Base-by-base conservation (phyloP, 805 yeast genomes). In the Yarrowia sp. region DNA sequence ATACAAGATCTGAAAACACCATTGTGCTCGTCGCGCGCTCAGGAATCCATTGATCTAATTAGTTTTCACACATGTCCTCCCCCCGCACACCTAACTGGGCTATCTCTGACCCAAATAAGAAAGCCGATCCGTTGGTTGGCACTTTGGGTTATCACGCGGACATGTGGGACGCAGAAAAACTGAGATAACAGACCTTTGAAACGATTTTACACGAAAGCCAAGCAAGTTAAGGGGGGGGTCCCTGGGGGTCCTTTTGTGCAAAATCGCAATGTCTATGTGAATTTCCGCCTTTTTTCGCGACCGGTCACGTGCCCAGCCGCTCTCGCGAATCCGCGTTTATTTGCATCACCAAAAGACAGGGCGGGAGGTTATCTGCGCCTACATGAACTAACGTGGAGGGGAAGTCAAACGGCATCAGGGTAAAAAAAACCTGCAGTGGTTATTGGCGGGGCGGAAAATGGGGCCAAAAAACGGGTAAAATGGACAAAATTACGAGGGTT, bases 231-330 rank as follows among this genome's bases (percentile, higher is more conserved):
- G 61, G 61, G 61, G 61, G 61, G 61, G 61, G 61, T 55, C 61
- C 42, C 61, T 55, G 61, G 61, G 61, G 61, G 61, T 55, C 61
- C 61, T 55, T 55, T 55, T 55, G 61, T 55, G 46, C 61, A 39
- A 40, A 39, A 39, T 15, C 15, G 46, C 24, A 30, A 15, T 24
- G 46, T 17, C 46, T 39, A 55, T 55, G 61, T 55, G 61, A 55
- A 39, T 55, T 55, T 55, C 7, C 24, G 46, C 17, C 46, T 42
- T 39, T 39, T 40, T 55, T 40, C 36, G 24, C 34, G 24, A 12
- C 34, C 7, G n/a, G 61, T 55, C 61, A 40, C 46, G 46, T 39
- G 61, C 34, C 19, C 46, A 17, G 20, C 24, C 20, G 12, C 42
- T 24, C n/a, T 34, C 43, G 34, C 5, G 60, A 53, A 39, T 55